Evolutionary conservation across 2,329 filamentous ascomycete species (phyloP).

Genomic region (Colletotrichum aenigma): DNA sequence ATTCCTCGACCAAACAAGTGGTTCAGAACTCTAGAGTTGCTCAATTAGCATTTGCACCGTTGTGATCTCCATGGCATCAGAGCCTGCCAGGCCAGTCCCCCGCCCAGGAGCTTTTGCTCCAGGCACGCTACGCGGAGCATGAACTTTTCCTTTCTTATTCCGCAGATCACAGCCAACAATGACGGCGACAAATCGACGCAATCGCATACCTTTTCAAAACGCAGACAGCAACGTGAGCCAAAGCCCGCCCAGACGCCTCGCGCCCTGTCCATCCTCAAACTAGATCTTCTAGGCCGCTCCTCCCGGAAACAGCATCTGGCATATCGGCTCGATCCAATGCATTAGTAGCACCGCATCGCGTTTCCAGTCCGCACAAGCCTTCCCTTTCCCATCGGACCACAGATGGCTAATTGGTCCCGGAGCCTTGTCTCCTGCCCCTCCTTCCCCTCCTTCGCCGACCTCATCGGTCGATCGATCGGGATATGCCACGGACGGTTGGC

Average conservation of each 20-base stretch:
- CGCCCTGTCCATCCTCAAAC: neutral
- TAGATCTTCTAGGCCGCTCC: neutral
- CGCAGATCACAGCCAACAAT: neutral
- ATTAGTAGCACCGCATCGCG: neutral
- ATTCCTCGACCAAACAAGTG: neutral
- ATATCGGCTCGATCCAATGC: neutral
- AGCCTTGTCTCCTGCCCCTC: neutral
- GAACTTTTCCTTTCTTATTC: neutral
- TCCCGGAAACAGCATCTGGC: neutral
- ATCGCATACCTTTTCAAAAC: neutral
- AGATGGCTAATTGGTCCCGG: neutral
- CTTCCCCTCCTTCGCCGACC: neutral
- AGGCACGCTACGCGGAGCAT: neutral
- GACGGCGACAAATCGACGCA: neutral
- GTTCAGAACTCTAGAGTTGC: neutral
- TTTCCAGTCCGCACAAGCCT: neutral
- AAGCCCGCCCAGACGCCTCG: neutral
- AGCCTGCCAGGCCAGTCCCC: no score
- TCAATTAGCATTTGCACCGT: accelerated
- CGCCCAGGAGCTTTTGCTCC: neutral
- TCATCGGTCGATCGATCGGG: slow-evolving; percentile 3
- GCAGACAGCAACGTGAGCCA: neutral
- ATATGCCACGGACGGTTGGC: neutral
- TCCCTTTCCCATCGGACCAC: neutral
- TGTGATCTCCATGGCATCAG: neutral